These are phyloP conservation scores for Seminavis robusta DNA, from an alignment of 108 stramenopile species.

Conservation along the genomic window DNA sequence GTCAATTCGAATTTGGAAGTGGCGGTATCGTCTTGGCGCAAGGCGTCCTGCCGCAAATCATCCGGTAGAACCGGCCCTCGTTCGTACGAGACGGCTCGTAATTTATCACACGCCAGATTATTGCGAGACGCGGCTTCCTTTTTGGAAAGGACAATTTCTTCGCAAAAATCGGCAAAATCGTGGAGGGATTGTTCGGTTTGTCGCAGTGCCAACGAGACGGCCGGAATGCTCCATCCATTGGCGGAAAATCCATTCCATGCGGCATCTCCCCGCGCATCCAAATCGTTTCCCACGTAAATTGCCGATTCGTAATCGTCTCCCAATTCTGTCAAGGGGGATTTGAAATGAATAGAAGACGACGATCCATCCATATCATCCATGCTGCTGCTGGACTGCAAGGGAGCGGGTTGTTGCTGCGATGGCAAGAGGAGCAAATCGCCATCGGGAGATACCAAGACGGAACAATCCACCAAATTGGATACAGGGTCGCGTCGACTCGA, in stretches of 20 bases:
- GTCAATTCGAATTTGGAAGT: conserved; percentile 5
- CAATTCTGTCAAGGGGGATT: too few species aligned
- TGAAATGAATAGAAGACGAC: too few species aligned
- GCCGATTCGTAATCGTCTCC: conserved; percentile 52
- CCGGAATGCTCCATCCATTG: conserved; percentile 41
- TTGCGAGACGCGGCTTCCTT: conserved; percentile 9
- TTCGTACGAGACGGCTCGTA: not conserved
- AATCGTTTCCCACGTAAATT: conserved; percentile 54
- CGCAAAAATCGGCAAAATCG: conserved; percentile 9
- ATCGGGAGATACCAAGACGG: conserved; percentile 65
- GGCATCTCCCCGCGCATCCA: conserved; percentile 36
- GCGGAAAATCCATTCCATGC: conserved; percentile 58
- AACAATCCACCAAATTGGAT: conserved; percentile 45
- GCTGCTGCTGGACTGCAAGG: not conserved
- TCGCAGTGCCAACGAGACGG: conserved; percentile 28
- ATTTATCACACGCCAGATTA: not conserved
- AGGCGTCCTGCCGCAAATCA: too few species aligned
- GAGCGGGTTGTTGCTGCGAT: conserved; percentile 3
- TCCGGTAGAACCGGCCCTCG: too few species aligned
- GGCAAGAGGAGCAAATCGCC: conserved; percentile 53
- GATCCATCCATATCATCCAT: too few species aligned
- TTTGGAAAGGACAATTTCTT: conserved; percentile 16
- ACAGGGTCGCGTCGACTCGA: conserved; percentile 14
- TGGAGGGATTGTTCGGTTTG: conserved; percentile 32
- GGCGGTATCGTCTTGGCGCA: conserved; percentile 3